Base-by-base conservation (phyloP, 306 rosid species). In the Castanea crenata region DNA sequence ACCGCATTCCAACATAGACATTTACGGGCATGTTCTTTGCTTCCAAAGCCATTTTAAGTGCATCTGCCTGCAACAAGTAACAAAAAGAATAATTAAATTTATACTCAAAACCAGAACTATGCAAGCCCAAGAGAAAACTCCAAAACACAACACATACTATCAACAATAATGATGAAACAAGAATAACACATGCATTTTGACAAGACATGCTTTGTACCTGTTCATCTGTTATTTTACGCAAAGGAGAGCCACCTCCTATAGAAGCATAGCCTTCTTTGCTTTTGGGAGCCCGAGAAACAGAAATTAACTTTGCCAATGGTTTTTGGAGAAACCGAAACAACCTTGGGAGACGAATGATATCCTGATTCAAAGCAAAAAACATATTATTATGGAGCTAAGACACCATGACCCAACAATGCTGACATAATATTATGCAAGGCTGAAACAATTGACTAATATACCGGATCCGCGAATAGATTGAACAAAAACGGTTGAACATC, bases 221-320 rank as follows among this genome's bases (percentile, higher is more conserved):
- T 35, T 96, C 94, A 76, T 93, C 93, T 3, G 98, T 96, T 75
- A 93, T 96, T 85, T 96, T 90, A 41, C 99, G 97, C 80, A 96
- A 85, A 8, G 99, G 99, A 64, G 99, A 96, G 82, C 99, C 99
- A 52, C 99, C 99, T 59, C 99, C 99, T 55, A 96, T 96, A 70
- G 99, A 83, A 78, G 98, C 99, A 90, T 96, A 96, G 61, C 96
- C 99, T 85, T 91, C 99, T 88, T 88, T 96, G 78, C 98, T 93
- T 87, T 96, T 96, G 75, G 98, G 96, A 81, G 99, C 98, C 71
- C 99, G 89, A 52, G 89, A 89, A 15, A 87, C 90, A 76, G 99
- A 96, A 78, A 96, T 96, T 77, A 96, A 64, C 54, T 91, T 76
- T 0, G 98, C 99, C 85, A 96, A 81, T 31, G 99, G 99, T 61